A percentile compares a stretch with the other conserved stretches of the same genome.
These are phyloP conservation scores for Casuarina glauca DNA, from an alignment of 306 rosid species.

Conservation along the genomic window DNA sequence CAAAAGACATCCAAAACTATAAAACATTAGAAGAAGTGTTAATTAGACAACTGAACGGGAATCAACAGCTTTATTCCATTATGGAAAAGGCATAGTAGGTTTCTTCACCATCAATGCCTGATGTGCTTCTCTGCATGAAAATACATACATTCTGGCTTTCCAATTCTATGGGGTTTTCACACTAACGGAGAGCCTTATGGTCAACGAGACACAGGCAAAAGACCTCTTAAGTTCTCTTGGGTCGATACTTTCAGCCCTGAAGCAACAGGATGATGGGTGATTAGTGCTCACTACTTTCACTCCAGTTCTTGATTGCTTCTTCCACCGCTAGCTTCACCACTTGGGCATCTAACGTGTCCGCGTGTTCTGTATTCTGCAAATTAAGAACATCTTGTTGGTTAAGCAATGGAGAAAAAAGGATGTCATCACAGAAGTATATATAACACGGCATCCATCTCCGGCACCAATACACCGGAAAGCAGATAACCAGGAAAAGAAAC, in stretches of 20 bases:
- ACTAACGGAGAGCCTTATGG: not conserved
- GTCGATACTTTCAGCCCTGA: slow-evolving; percentile 13
- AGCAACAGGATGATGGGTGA: slow-evolving; percentile 5
- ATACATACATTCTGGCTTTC: not conserved
- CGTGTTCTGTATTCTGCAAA: slow-evolving; percentile 54
- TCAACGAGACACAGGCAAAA: slow-evolving; percentile 21
- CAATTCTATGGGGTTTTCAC: not conserved
- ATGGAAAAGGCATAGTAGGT: not conserved
- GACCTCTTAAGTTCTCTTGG: slow-evolving; percentile 8
- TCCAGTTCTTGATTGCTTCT: slow-evolving; percentile 65
- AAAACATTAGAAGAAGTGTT: not conserved
- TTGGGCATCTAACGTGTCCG: slow-evolving; percentile 60
- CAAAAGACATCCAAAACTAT: not conserved
- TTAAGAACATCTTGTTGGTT: not conserved
- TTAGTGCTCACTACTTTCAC: slow-evolving; percentile 27
- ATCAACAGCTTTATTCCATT: not conserved
- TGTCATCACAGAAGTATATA: not conserved
- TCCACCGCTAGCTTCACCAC: slow-evolving; percentile 81
- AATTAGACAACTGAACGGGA: not conserved
- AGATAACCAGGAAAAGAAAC: too few relatives aligned
- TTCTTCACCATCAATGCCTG: slow-evolving; percentile 5
- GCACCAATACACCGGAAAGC: too few relatives aligned
- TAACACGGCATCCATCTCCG: not conserved
- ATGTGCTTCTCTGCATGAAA: not conserved
- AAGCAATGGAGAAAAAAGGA: not conserved